Conservation (phyloP, 2,329 filamentous ascomycete species). For the Podosphaera leucotricha region DNA sequence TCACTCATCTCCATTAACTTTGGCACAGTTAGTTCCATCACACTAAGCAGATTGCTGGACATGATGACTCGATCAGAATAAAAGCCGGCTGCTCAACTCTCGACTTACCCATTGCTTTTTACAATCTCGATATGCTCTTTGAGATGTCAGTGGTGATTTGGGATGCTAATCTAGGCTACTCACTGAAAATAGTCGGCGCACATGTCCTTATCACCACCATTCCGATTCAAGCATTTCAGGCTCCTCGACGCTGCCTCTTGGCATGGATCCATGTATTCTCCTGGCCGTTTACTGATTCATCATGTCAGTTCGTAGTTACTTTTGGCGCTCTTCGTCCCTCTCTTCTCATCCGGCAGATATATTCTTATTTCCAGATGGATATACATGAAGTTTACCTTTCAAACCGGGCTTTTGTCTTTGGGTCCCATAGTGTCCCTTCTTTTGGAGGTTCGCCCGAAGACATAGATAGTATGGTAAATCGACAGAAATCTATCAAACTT, state of each 20-base stretch:
- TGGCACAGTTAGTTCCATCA: slow-evolving; percentile 8
- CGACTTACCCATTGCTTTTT: slow-evolving; percentile 77
- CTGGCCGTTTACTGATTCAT: slow-evolving; percentile 49
- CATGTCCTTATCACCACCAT: slow-evolving; percentile 69
- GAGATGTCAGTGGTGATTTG: too few species aligned
- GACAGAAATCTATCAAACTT: too few species aligned
- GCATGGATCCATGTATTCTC: slow-evolving; percentile 86
- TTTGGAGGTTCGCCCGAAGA: slow-evolving; percentile 13
- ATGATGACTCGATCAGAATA: neutral
- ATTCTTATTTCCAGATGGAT: neutral
- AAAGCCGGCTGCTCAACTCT: neutral
- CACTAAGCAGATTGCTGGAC: slow-evolving; percentile 1
- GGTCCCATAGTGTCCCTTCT: slow-evolving; percentile 24
- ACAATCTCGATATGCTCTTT: slow-evolving; percentile 75
- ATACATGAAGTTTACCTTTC: slow-evolving; percentile 25
- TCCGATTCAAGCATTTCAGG: slow-evolving; percentile 70
- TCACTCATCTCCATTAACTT: slow-evolving; percentile 21
- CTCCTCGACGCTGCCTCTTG: slow-evolving; percentile 75
- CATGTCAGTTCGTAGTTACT: neutral
- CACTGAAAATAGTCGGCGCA: slow-evolving; percentile 92
- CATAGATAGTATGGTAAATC: slow-evolving; percentile 6
- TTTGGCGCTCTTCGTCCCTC: neutral
- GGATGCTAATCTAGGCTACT: too few species aligned
- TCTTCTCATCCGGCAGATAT: neutral
- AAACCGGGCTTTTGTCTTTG: slow-evolving; percentile 38